Base-by-base conservation (phyloP, 2,329 filamentous ascomycete genomes). In the Aaosphaeria pasadenensis region DNA sequence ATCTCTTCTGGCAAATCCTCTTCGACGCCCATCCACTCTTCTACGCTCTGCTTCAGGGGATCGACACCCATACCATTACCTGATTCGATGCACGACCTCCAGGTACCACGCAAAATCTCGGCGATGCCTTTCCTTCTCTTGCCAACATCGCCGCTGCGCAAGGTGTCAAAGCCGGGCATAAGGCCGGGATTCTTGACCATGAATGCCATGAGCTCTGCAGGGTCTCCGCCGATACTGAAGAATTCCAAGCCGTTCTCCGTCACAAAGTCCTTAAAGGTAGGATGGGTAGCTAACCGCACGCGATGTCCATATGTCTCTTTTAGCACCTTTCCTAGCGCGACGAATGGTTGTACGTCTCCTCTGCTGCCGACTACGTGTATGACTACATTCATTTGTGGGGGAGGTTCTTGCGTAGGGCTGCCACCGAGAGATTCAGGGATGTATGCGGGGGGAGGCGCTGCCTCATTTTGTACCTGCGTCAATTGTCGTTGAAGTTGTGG, bases 111-210 rank as follows among this genome's bases (percentile, higher is more conserved):
- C n/a, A 96, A 74, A 52, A 94, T 91, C 51, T 89, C 81, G 49
- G 85, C 83, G 52, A 95, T 90, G 11, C 87, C 88, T 53, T 81
- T 84, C 30, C 89, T 80, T 30, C 89, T 78, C 67, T 85, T 87
- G 39, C 81, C 85, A 43, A 95, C 82, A 63, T 94, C 89, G 6
- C 89, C 89, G 54, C 80, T 87, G 50, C 84, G 85, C 43, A 95
- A 71, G 1, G 87, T 85, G 43, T 91, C 86, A 49, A 92, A 82
- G 1, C 87, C 87, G 1, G 90, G 90, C 85, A 95, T 89, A 31
- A 95, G 74, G 0, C 89, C 88, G 0, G 90, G 89, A 57, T 94
- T 88, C 69, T 91, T 91, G 41, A 94, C 89, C 89, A 95, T 95
- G 60, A 92, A 95, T 3, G 89, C 88, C 76, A 78, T 78, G 36